Conservation (phyloP, 2,329 filamentous ascomycete genomes). For the Colletotrichum plurivorum region DNA sequence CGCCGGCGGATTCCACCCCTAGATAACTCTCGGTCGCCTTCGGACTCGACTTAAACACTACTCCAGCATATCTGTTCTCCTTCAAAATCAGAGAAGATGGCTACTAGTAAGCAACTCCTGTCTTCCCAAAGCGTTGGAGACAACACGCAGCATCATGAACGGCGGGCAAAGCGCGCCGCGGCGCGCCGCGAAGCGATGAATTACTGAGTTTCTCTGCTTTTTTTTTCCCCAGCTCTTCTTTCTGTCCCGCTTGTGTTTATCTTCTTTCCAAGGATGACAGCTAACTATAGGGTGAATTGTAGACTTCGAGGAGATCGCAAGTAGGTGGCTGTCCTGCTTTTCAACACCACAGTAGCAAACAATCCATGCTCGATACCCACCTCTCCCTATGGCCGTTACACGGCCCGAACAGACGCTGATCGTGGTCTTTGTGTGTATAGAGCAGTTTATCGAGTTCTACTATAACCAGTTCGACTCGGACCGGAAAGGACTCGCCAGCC, state of each 20-base stretch:
- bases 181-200: too few relatives aligned
- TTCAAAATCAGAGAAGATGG: slow-evolving; percentile 37
- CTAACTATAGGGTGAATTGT: slow-evolving; percentile 33
- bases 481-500: slow-evolving; percentile 73
- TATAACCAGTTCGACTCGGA: slow-evolving; percentile 88
- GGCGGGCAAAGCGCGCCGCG: neutral
- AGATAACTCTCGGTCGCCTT: slow-evolving; percentile 11
- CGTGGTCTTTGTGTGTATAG: slow-evolving; percentile 59
- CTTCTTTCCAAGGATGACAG: neutral
- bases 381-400: neutral
- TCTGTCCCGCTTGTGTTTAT: neutral
- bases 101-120: slow-evolving; percentile 27
- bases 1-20: neutral
- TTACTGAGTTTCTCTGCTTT: neutral
- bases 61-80: neutral
- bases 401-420: slow-evolving; percentile 21
- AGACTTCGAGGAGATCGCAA: slow-evolving; percentile 63
- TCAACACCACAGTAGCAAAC: neutral
- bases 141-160: neutral
- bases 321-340: slow-evolving; percentile 52
- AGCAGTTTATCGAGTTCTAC: slow-evolving; percentile 91
- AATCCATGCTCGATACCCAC: neutral
- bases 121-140: neutral
- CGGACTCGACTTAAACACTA: neutral
- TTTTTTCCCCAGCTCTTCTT: neutral